Percentiles rank a stretch among this genome's conserved stretches.
Evolutionary conservation across 176 grass and related monocot genomes (phyloP).

Genomic region (Carex parvula): DNA sequence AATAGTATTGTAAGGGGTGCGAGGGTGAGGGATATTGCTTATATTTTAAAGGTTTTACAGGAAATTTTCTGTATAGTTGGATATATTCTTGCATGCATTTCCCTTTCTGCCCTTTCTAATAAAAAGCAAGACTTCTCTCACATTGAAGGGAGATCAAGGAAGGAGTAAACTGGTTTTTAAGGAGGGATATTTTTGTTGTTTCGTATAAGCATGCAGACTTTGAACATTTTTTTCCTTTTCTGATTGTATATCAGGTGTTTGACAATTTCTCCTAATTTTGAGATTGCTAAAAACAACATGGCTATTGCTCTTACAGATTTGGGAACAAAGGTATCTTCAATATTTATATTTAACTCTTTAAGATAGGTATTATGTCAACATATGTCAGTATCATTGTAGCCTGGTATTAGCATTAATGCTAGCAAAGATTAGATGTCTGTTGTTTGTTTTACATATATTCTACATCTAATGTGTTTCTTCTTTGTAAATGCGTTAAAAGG

Average conservation of each 20-base stretch:
- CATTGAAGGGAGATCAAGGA: background rate
- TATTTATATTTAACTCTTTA: slow-evolving; percentile 26
- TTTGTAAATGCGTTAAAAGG: slow-evolving; percentile 41
- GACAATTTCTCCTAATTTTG: slow-evolving; percentile 97
- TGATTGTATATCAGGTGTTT: slow-evolving; percentile 63
- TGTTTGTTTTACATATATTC: background rate
- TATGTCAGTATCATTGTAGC: slow-evolving; percentile 7
- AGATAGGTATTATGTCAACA: slow-evolving; percentile 13
- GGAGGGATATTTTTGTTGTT: slow-evolving; percentile 10
- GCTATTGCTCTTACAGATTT: slow-evolving; percentile 95
- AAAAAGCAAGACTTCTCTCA: background rate
- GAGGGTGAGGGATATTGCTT: background rate
- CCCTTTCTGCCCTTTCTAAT: background rate
- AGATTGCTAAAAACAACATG: slow-evolving; percentile 99
- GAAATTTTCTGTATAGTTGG: background rate
- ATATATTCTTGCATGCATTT: background rate
- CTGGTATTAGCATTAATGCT: slow-evolving; percentile 20
- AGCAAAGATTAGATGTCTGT: background rate
- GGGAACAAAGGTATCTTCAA: slow-evolving; percentile 76
- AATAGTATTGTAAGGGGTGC: background rate
- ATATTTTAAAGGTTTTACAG: background rate
- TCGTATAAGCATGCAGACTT: slow-evolving; percentile 4
- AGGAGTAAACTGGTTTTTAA: background rate
- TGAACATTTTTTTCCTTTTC: slow-evolving; percentile 24
- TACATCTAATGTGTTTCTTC: slow-evolving; percentile 2